A percentile compares a stretch with the other conserved stretches of the same genome.
These are phyloP conservation scores for Kodamaea restingae DNA, from an alignment of 805 yeast genomes.

Conservation along the genomic window DNA sequence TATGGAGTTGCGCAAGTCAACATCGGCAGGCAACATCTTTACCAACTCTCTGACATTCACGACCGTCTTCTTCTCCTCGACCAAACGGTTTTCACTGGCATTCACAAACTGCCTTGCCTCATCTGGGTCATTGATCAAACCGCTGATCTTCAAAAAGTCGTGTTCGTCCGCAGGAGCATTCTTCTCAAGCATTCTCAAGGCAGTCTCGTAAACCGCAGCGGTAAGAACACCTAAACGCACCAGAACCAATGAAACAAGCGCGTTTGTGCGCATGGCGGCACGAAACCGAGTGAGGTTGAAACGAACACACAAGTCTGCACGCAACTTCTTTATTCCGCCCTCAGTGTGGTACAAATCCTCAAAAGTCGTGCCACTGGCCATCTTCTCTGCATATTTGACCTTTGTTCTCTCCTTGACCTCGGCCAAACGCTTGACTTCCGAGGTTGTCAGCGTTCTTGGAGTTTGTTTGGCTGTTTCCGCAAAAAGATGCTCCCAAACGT, in stretches of 20 bases:
- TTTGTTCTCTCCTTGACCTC: conserved; percentile 61
- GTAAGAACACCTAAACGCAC: conserved; percentile 70
- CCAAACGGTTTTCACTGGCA: conserved; percentile 30
- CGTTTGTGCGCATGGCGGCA: conserved; percentile 60
- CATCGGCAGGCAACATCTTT: conserved; percentile 33
- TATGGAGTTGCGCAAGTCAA: conserved; percentile 46
- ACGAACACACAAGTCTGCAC: conserved; percentile 48
- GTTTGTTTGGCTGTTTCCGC: conserved; percentile 32
- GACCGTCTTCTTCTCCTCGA: conserved; percentile 33
- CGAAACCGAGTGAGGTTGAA: conserved; percentile 65
- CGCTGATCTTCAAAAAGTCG: conserved; percentile 42
- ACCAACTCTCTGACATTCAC: conserved; percentile 32
- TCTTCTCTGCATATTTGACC: conserved; percentile 28
- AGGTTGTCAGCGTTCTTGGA: conserved; percentile 34
- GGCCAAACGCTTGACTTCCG: conserved; percentile 41
- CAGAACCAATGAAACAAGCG: conserved; percentile 57
- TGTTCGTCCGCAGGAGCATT: conserved; percentile 42
- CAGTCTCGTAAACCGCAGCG: conserved; percentile 56
- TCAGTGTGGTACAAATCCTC: conserved; percentile 24
- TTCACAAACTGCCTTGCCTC: conserved; percentile 25
- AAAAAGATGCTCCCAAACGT: conserved; percentile 35
- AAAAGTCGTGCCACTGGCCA: conserved; percentile 27
- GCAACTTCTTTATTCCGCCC: conserved; percentile 42
- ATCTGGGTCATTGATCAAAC: conserved; percentile 50
- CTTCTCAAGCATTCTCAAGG: conserved; percentile 57